Evolutionary conservation across 257 asterid species (phyloP), one percentile per base, ranked within the genome.

Genomic region (Capsicum rhomboideum): DNA sequence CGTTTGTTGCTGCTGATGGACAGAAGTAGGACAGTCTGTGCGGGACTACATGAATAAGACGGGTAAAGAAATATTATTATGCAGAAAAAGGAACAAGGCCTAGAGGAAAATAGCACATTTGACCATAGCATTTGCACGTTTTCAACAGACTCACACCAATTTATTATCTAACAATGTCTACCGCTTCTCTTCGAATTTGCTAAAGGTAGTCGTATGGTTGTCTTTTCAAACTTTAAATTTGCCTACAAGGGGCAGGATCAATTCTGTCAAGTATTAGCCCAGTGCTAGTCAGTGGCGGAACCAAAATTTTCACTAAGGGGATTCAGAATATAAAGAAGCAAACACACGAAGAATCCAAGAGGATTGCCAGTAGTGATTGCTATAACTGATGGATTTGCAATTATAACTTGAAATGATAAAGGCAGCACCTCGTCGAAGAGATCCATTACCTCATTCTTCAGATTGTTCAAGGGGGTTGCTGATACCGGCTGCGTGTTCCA

Each of bases 401-500:
- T 12, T 66, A 40, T 23, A 20, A 10, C 56, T 78, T 46, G 20
- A 26, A 83, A 34, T 72, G 84, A 61, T 64, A 61, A 29, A 78
- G n/a, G 29, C 68, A 79, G 5, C n/a, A 86, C 87, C 85, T 83
- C 63, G 54, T 28, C 69, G 28, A 46, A 42, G 55, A 67, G 69
- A 67, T 86, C 72, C 4, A n/a, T 11, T 31, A 52, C 44, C 23
- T 49, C 31, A 52, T 75, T 82, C 26, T 59, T 81, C 34, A 34
- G 78, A 82, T 34, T 83, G 23, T 58, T 74, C 40, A 55, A 34
- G 12, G 83, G 84, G 23, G 16, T 68, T 50, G 42, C 87, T 37
- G 52, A 13, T 10, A 67, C 53, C 13, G 86, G 71, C 29, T 72
- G 85, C 1, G 74, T 67, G 40, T 67, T 84, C 87, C 87, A 83